Percentiles rank a stretch among this genome's conserved stretches.
phyloP scores from a whole-genome alignment of 2,329 filamentous ascomycete species.

The Cladophialophora yegresii region DNA sequence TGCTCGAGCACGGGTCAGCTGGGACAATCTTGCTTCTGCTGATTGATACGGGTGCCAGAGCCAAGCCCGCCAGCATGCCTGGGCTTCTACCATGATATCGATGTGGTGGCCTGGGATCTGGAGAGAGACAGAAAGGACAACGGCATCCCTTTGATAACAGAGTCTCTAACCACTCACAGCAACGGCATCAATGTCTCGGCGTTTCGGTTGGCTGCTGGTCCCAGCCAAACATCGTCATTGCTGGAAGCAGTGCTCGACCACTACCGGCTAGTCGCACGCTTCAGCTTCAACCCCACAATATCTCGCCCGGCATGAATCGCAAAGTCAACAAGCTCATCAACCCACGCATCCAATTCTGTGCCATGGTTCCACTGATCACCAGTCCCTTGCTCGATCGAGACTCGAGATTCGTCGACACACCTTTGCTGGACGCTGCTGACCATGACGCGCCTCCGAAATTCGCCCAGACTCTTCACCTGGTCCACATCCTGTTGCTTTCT shows the following conservation, averaged over 20 bases:
- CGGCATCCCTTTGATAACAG: conserved; percentile 13
- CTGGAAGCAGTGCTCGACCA: not conserved
- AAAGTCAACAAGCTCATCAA: conserved; percentile 8
- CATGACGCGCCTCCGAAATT: conserved; percentile 25
- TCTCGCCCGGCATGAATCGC: conserved; percentile 2
- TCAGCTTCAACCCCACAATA: conserved; percentile 15
- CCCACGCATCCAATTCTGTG: conserved; percentile 10
- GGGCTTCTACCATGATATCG: conserved; percentile 4
- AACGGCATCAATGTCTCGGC: not conserved
- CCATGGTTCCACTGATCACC: conserved; percentile 30
- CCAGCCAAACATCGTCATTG: conserved; percentile 1
- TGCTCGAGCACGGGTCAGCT: not conserved
- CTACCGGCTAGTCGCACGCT: conserved; percentile 6
- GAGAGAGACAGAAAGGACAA: conserved; percentile 1
- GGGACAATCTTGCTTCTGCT: conserved; percentile 8
- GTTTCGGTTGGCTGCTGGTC: not conserved
- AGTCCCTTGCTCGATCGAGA: conserved; percentile 21
- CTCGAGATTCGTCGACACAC: conserved; percentile 22
- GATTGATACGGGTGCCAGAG: conserved; percentile 5
- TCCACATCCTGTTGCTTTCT: not conserved
- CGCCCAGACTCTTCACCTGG: conserved; percentile 15
- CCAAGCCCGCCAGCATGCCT: conserved; percentile 15
- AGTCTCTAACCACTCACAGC: conserved; percentile 13
- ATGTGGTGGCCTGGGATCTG: not conserved
- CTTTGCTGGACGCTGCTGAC: conserved; percentile 9